Base-by-base conservation (phyloP, 192 early-diverging fungal genomes). In the Coemansia sp. region DNA sequence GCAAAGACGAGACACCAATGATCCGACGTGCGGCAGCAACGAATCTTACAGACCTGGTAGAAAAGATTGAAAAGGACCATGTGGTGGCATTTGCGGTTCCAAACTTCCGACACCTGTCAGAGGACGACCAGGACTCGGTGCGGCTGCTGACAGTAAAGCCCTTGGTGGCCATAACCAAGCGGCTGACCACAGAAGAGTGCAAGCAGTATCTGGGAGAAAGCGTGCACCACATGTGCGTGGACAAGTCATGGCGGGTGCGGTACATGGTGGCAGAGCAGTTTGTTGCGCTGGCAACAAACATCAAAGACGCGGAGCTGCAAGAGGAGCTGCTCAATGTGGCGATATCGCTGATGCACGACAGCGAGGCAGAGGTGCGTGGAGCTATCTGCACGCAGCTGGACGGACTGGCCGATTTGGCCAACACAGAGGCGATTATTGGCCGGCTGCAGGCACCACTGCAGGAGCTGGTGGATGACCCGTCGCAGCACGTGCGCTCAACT, bases 181-280 rank as follows among this genome's bases (percentile, higher is more conserved):
- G 82, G 10, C 81, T 99, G 47, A 81, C 81, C 28, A 74, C 82
- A 9, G 89, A 92, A 35, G 91, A 92, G 67, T 85, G 73, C 67
- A 91, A 88, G 70, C 75, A 80, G 39, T 81, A 91, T 57, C 82
- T 91, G 46, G 70, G 94, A 45, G 82, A 81, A 52, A 80, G 82
- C 38, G 82, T 99, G 47, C 86, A 87, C 44, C 68, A 59, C 39
- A 80, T 97, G 82, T 89, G 88, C 47, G 71, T 81, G 20, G 97
- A 99, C 74, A 95, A 93, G 69, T 94, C 92, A 49, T 99, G 97
- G 97, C 86, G 97, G 58, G 95, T 99, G 44, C 80, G 95, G 51
- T 99, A 97, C 70, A 98, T 97, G 93, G 90, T 96, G 79, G 97
- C 97, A 2, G 92, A 94, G 59, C 97, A 97, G 79, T 97, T 94